Base-by-base conservation (phyloP, 495 filamentous ascomycete species). In the Hypoxylon rickii region DNA sequence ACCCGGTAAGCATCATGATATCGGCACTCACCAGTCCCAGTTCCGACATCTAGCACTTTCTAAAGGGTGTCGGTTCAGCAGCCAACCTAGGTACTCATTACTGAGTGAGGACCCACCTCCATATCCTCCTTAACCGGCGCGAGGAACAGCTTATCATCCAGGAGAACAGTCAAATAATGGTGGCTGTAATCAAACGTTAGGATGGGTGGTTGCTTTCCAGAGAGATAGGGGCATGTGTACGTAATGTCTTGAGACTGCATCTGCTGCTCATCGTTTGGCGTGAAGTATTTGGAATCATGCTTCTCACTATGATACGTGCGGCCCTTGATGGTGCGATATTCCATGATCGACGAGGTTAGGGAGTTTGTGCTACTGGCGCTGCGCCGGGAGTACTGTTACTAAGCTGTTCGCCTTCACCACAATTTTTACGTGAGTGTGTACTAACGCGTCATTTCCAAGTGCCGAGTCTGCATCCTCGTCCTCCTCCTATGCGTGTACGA, bases 31-130 rank as follows among this genome's bases (percentile, higher is more conserved):
- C 79, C 82, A 10, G 82, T 82, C 38, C 82, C 82, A 13, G 79
- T 82, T 19, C 80, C 82, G 26, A 84, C 64, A 41, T 84, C 81
- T 3, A 84, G 68, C 10, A 83, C 77, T 29, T 66, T 75, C 45
- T 63, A 31, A 70, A 72, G 7, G 66, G 69, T 11, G 15, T 7
- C 17, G 3, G 16, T 21, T 18, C 37, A 29, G 24, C 24, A 29
- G 24, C 10, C 24, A 4, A 29, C n/a, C n/a, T n/a, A n/a, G n/a
- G 10, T 29, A 29, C 24, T 10, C 24, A 29, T 4, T 4, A 29
- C 10, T 10, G 10, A 10, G 2, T 2, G 4, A 15, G 2, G 33
- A 39, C 53, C 2, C 24, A 63, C 59, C 48, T 58, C 36, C 3
- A 63, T 44, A 16, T 63, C 55, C 16, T 67, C 54, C 52, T 51